Conservation (phyloP, 1,284 basidiomycete genomes). For the Heterobasidion irregulare region DNA sequence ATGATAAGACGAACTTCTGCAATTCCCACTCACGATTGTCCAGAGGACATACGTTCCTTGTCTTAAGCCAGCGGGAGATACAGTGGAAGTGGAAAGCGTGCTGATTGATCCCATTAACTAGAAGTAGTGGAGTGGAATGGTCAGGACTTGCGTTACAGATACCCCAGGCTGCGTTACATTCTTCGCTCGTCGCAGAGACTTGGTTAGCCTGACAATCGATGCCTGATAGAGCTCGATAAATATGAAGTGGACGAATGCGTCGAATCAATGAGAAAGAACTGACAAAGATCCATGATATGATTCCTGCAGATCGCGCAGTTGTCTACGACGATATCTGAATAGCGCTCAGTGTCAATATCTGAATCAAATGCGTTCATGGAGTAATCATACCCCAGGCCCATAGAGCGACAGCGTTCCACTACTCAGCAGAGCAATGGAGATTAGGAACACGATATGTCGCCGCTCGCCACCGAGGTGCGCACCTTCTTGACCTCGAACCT, state of each 20-base stretch:
- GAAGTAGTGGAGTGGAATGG: neutral
- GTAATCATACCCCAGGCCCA: conserved; percentile 86
- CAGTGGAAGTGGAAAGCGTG: conserved; percentile 99
- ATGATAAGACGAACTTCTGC: conserved; percentile 64
- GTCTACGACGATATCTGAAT: conserved; percentile 86
- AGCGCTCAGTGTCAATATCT: conserved; percentile 6
- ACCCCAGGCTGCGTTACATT: conserved; percentile 99
- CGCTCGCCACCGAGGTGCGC: conserved; percentile 11
- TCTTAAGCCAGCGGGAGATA: conserved; percentile 99
- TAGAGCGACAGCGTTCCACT: conserved; percentile 96
- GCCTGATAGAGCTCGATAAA: conserved; percentile 40
- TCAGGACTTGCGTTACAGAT: conserved; percentile 79
- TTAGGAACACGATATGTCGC: conserved; percentile 5
- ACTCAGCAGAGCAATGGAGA: conserved; percentile 4
- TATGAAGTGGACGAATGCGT: neutral
- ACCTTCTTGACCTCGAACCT: conserved; percentile 97
- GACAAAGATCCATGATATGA: conserved; percentile 98
- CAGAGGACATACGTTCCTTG: conserved; percentile 95
- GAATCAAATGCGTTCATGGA: conserved; percentile 6
- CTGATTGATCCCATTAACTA: conserved; percentile 30
- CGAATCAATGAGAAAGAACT: neutral
- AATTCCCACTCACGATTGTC: conserved; percentile 96
- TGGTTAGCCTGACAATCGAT: conserved; percentile 99
- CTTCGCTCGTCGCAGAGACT: conserved; percentile 91
- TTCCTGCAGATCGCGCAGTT: conserved; percentile 96